These are phyloP conservation scores for Sclerotinia glacialis DNA, from an alignment of 2,329 filamentous ascomycete species.

Conservation along the genomic window DNA sequence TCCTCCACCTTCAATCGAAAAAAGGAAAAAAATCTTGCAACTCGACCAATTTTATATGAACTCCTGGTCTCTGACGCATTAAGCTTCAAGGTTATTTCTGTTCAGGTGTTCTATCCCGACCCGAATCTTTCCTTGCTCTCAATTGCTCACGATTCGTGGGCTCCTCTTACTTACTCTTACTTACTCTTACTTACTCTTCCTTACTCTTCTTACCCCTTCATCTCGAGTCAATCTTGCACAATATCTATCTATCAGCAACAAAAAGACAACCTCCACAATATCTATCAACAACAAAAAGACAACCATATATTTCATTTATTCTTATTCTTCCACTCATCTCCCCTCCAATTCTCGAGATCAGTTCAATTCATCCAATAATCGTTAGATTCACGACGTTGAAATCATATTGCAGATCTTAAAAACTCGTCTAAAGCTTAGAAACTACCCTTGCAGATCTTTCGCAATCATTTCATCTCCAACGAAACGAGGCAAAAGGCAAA, in stretches of 20 bases:
- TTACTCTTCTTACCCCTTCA: constrained; percentile 11
- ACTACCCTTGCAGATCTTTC: constrained; percentile 4
- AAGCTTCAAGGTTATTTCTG: neutral
- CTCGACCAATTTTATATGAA: neutral
- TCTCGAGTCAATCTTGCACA: no score
- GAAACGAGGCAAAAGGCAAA: constrained; percentile 8
- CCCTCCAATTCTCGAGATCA: neutral
- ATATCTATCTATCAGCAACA: neutral
- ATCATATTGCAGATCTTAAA: neutral
- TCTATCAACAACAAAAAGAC: neutral
- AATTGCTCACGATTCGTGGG: neutral
- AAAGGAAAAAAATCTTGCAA: neutral
- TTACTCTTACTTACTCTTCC: neutral
- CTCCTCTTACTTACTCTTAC: neutral
- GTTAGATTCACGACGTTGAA: neutral
- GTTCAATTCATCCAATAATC: neutral
- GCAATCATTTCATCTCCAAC: constrained; percentile 13
- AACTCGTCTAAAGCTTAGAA: constrained; percentile 11
- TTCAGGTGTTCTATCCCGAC: constrained; percentile 5
- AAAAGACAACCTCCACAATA: neutral
- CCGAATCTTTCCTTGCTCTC: constrained; percentile 1
- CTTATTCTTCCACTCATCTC: neutral
- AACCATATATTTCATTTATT: no score
- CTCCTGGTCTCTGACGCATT: neutral
- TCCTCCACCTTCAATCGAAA: neutral